phyloP scores from a whole-genome alignment of 371 early-diverging fungal species.

The Mucor indicus region DNA sequence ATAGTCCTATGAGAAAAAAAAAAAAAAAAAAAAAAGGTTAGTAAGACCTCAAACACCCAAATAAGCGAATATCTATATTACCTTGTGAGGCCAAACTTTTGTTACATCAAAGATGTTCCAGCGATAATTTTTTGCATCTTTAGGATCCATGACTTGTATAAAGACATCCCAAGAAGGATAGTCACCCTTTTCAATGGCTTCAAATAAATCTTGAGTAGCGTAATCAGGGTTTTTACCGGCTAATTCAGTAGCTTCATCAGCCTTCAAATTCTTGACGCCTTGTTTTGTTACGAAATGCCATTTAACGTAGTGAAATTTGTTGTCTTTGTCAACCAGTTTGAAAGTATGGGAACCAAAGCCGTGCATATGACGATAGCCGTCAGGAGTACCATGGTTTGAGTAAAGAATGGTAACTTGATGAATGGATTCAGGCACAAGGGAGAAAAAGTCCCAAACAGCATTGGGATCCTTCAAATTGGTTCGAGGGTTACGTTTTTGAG shows the following conservation, averaged over 20 bases:
- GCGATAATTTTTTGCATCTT: constrained; percentile 67
- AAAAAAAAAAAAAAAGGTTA: no score
- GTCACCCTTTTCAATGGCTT: constrained; percentile 68
- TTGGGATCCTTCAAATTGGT: constrained; percentile 58
- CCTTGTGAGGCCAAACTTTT: constrained; percentile 75
- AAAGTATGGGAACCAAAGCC: constrained; percentile 77
- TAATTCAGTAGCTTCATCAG: constrained; percentile 58
- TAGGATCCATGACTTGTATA: constrained; percentile 70
- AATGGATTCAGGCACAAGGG: constrained; percentile 70
- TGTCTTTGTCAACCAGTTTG: constrained; percentile 68
- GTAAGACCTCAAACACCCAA: no score
- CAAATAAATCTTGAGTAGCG: constrained; percentile 67
- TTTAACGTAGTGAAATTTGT: constrained; percentile 71
- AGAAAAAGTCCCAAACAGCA: constrained; percentile 72
- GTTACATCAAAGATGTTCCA: constrained; percentile 83
- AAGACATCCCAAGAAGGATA: constrained; percentile 72
- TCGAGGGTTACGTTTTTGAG: constrained; percentile 76
- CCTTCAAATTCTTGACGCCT: constrained; percentile 69
- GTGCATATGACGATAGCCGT: constrained; percentile 77
- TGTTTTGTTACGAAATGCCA: constrained; percentile 84
- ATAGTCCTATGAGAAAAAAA: no score
- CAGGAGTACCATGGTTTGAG: constrained; percentile 78
- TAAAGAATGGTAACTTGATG: constrained; percentile 76
- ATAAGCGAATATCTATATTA: no score
- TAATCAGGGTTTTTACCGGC: constrained; percentile 72